Evolutionary conservation across 1,139 yeast genomes (phyloP).

Genomic region (Spencermartinsiella ligniputridi): DNA sequence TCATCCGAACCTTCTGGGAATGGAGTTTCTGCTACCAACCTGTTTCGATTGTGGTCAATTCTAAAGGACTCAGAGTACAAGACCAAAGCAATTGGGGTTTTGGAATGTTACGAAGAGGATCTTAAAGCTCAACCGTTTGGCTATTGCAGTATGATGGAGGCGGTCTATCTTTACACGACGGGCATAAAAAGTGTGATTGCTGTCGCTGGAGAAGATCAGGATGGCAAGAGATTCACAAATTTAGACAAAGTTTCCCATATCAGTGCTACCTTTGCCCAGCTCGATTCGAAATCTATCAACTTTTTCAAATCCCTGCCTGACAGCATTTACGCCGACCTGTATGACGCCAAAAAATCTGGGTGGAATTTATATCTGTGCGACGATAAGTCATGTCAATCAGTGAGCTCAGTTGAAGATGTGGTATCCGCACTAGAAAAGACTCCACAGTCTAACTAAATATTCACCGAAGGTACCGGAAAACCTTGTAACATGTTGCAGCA

Average conservation of each 20-base stretch:
- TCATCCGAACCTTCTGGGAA: conserved; percentile 39
- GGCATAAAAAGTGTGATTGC: conserved; percentile 20
- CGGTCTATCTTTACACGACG: conserved; percentile 19
- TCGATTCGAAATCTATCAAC: conserved; percentile 17
- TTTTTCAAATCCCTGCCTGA: conserved; percentile 14
- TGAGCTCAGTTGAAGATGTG: conserved; percentile 1
- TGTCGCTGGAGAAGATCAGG: conserved; percentile 21
- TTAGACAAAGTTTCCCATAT: conserved; percentile 12
- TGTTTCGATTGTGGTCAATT: conserved; percentile 28
- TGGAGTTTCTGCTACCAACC: conserved; percentile 34
- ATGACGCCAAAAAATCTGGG: conserved; percentile 9
- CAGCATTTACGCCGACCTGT: conserved; percentile 22
- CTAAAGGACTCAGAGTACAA: conserved; percentile 23
- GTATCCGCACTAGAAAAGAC: too few species aligned
- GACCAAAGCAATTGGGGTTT: conserved; percentile 23
- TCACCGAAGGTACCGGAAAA: too few species aligned
- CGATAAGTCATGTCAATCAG: conserved; percentile 16
- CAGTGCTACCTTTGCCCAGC: conserved; percentile 16
- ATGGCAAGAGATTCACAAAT: conserved; percentile 10
- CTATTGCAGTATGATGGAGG: conserved; percentile 27
- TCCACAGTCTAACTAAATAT: too few species aligned
- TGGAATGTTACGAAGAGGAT: conserved; percentile 31
- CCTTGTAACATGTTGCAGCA: too few species aligned
- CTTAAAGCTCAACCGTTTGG: conserved; percentile 34
- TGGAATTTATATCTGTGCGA: conserved; percentile 17